phyloP scores from a whole-genome alignment of 305 asterid species.

The Coffea humblotiana region DNA sequence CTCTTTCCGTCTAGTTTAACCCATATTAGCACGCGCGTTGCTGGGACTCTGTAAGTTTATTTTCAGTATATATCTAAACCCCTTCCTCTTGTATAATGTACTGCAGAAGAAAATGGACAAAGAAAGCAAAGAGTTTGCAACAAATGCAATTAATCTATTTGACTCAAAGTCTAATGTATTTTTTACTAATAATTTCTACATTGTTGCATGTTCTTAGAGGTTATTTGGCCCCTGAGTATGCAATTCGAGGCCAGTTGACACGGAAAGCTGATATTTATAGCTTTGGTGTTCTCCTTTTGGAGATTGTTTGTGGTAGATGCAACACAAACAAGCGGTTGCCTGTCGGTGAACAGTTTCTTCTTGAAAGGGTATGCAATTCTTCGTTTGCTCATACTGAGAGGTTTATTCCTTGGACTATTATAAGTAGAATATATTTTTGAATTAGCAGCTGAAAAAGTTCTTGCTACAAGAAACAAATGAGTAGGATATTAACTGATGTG shows the following conservation, averaged over 20 bases:
- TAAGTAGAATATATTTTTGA: conserved; percentile 3
- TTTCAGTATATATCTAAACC: conserved; percentile 16
- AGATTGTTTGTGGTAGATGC: conserved; percentile 75
- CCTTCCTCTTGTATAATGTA: not conserved
- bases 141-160: not conserved
- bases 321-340: conserved; percentile 67
- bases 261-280: conserved; percentile 88
- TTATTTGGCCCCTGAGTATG: conserved; percentile 93
- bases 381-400: not conserved
- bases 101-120: not conserved
- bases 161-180: not conserved
- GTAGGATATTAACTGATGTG: not conserved
- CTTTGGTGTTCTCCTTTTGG: conserved; percentile 79
- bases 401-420: conserved; percentile 12
- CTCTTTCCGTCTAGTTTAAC: not conserved
- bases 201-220: conserved; percentile 49
- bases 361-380: conserved; percentile 58
- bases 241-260: conserved; percentile 75
- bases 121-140: not conserved
- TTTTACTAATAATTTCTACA: not conserved
- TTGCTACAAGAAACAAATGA: not conserved
- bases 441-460: conserved; percentile 1
- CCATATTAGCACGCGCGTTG: not conserved
- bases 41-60: conserved; percentile 4
- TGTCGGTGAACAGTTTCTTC: conserved; percentile 56